Evolutionary conservation across 148 eudicot species (phyloP).

Genomic region (Rhododendron vialii): DNA sequence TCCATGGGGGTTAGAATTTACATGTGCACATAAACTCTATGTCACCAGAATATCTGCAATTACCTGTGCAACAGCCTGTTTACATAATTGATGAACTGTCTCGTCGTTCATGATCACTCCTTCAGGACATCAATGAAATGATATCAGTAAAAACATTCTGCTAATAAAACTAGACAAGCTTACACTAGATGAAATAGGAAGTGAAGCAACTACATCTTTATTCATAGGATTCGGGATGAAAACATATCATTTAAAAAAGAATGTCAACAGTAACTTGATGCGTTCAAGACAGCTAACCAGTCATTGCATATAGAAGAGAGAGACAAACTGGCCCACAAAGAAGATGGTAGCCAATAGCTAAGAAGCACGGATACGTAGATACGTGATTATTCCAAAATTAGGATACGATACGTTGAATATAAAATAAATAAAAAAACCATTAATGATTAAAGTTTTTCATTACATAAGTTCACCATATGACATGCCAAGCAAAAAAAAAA

Average conservation of each 20-base stretch:
- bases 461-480: too few relatives aligned
- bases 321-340: not conserved
- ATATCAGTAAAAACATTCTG: not conserved
- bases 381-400: too few relatives aligned
- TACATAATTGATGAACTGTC: constrained; percentile 92
- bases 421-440: too few relatives aligned
- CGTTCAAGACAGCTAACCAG: not conserved
- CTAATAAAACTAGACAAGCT: not conserved
- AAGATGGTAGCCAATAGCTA: not conserved
- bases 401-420: too few relatives aligned
- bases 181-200: not conserved
- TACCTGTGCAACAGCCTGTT: constrained; percentile 98
- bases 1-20: not conserved
- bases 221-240: not conserved
- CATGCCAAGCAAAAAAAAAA: too few relatives aligned
- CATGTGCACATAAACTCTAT: not conserved
- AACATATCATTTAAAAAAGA: not conserved
- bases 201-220: not conserved
- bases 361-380: too few relatives aligned
- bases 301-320: not conserved
- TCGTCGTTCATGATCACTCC: constrained; percentile 98
- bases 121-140: constrained; percentile 21
- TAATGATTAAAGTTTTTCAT: too few relatives aligned
- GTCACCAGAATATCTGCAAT: constrained; percentile 1
- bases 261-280: not conserved